A percentile compares a stretch with the other conserved stretches of the same genome.
Evolutionary conservation across 257 asterid species (phyloP).

Genomic region (Coffea eugenioides): DNA sequence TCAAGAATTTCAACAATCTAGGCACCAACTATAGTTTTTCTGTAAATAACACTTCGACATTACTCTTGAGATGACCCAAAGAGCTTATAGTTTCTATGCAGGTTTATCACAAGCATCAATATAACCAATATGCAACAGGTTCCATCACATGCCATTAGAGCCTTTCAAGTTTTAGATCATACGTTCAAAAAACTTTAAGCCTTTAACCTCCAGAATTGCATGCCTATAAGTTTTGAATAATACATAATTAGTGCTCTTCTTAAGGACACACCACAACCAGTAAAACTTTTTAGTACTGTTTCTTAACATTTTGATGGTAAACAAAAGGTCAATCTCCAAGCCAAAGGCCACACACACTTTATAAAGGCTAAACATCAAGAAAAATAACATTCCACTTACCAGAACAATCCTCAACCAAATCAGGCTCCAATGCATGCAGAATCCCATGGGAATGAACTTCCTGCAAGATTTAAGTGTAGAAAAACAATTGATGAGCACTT

Average conservation of each 20-base stretch:
- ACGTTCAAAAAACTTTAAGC: neutral
- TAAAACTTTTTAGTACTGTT: neutral
- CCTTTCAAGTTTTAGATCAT: neutral
- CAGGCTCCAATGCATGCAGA: constrained; percentile 79
- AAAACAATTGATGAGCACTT: constrained; percentile 1
- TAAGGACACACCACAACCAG: neutral
- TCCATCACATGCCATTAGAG: neutral
- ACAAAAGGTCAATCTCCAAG: neutral
- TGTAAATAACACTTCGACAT: neutral
- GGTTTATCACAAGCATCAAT: neutral
- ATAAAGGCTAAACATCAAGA: neutral
- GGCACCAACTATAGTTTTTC: neutral
- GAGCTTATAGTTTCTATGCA: neutral
- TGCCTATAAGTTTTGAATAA: neutral
- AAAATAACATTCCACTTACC: constrained; percentile 37
- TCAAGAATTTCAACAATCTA: neutral
- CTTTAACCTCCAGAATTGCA: neutral
- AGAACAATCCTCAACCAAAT: constrained; percentile 40
- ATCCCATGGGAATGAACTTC: constrained; percentile 34
- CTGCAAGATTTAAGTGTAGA: constrained; percentile 31
- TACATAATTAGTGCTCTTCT: neutral
- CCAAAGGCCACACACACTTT: neutral
- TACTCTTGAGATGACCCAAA: neutral
- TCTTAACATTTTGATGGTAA: neutral
- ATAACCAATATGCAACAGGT: neutral